These are phyloP conservation scores for Coemansia guatemalensis DNA, from an alignment of 192 early-diverging fungal genomes.

Conservation along the genomic window DNA sequence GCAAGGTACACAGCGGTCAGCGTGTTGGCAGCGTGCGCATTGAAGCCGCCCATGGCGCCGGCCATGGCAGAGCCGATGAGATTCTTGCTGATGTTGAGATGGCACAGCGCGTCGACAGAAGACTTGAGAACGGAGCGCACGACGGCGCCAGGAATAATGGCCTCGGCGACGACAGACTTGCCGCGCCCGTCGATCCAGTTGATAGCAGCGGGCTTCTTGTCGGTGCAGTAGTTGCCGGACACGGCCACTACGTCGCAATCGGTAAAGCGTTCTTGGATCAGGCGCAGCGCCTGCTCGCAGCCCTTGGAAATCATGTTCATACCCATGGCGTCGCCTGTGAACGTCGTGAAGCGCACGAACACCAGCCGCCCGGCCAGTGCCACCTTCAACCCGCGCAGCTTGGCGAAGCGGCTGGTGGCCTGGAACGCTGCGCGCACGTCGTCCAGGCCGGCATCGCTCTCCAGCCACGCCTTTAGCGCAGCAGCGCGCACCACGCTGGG, in stretches of 20 bases:
- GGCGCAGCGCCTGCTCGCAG: conserved; percentile 77
- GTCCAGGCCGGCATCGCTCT: conserved; percentile 58
- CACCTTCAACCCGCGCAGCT: conserved; percentile 77
- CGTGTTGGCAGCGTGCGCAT: conserved; percentile 93
- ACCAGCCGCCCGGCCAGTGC: conserved; percentile 79
- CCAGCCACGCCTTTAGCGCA: conserved; percentile 73
- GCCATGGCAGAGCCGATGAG: conserved; percentile 94
- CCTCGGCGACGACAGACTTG: conserved; percentile 87
- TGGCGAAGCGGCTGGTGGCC: conserved; percentile 86
- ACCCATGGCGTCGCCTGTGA: conserved; percentile 96
- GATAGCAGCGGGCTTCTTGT: conserved; percentile 95
- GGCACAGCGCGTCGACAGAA: conserved; percentile 71
- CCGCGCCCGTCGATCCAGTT: conserved; percentile 98
- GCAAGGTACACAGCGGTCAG: conserved; percentile 87
- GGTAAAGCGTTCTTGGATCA: conserved; percentile 62
- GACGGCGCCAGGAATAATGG: conserved; percentile 74
- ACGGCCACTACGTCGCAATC: conserved; percentile 79
- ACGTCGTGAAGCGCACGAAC: conserved; percentile 85
- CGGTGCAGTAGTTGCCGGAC: conserved; percentile 93
- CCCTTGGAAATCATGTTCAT: conserved; percentile 99
- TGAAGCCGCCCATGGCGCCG: conserved; percentile 87
- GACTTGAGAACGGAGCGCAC: conserved; percentile 88
- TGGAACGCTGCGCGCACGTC: conserved; percentile 77
- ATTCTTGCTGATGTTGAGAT: conserved; percentile 85
- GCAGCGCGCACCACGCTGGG: conserved; percentile 64